Base-by-base conservation (phyloP, 2,329 filamentous ascomycete genomes). In the Diaporthe longicolla region DNA sequence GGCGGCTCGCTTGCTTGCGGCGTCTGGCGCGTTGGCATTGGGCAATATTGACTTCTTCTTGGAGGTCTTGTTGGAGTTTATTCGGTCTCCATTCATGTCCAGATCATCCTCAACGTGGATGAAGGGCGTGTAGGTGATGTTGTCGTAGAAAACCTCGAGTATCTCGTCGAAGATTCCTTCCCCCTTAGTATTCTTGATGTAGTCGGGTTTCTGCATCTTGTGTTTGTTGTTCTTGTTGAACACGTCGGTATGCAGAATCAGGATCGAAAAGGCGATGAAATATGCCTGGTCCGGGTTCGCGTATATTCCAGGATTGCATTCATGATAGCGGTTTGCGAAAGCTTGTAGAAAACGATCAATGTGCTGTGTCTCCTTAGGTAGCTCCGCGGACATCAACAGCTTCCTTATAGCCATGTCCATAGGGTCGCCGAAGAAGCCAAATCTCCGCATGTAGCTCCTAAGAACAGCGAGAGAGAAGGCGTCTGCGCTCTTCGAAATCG, bases 171-270 rank as follows among this genome's bases (percentile, higher is more conserved):
- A 94, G n/a, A 98, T 94, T 19, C 95, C 95, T 81, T 98, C 95
- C 4, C 94, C 95, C 29, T 92, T 92, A 0, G 95, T 97, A 81
- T 98, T 98, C 83, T 97, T 98, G 78, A 98, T 89, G 83, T 99
- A 99, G 80, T 98, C 97, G 0, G 89, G 85, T 81, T 97, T 97
- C 80, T 97, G 95, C 97, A 99, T 99, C 84, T 99, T 99, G 82
- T 97, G 91, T 85, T 98, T 98, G 85, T 98, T 98, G 86, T 98
- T 99, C 84, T 97, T 98, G 87, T 99, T 99, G 90, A 98, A 98
- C n/a, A 97, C 94, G 81, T 99, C 97, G 0, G 97, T 98, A 79
- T 99, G 97, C 45, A 99, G 87, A 78, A 99, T 98, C 74, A 99
- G 90, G 73, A 99, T 91, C 2, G 96, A 98, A 81, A 99, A 99